These are phyloP conservation scores for Inosperma sp. DNA, from an alignment of 768 basidiomycete species.

Conservation along the genomic window DNA sequence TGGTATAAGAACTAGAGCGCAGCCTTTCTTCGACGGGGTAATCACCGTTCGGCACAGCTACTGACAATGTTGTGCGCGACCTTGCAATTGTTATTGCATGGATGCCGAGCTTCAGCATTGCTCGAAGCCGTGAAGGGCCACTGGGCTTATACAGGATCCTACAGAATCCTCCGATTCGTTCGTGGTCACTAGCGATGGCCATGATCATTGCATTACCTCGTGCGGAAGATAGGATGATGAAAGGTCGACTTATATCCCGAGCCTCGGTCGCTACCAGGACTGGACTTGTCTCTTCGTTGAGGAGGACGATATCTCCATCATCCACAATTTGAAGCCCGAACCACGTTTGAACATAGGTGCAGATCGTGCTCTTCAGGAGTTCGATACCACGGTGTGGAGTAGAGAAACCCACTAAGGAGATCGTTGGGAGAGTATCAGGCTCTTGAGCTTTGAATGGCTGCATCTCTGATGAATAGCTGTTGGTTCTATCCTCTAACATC, in stretches of 20 bases:
- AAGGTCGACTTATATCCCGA: slow-evolving; percentile 57
- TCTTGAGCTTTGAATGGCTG: slow-evolving; percentile 43
- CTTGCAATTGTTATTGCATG: slow-evolving; percentile 50
- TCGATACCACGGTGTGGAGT: slow-evolving; percentile 57
- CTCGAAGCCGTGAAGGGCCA: slow-evolving; percentile 70
- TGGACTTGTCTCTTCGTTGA: slow-evolving; percentile 70
- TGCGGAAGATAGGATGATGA: slow-evolving; percentile 69
- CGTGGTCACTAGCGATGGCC: slow-evolving; percentile 63
- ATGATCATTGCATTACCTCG: slow-evolving; percentile 63
- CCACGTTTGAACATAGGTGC: slow-evolving; percentile 65
- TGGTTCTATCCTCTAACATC: slow-evolving; percentile 37
- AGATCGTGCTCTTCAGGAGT: slow-evolving; percentile 58
- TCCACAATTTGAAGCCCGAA: slow-evolving; percentile 65
- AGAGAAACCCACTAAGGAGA: slow-evolving; percentile 75
- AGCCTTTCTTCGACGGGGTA: not conserved
- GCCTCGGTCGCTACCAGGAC: slow-evolving; percentile 54
- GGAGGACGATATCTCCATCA: slow-evolving; percentile 67
- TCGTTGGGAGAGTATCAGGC: slow-evolving; percentile 37
- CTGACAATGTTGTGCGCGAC: slow-evolving; percentile 20
- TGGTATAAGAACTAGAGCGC: not conserved
- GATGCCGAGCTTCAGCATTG: slow-evolving; percentile 59
- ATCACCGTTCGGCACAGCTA: slow-evolving; percentile 8
- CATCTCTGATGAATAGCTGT: slow-evolving; percentile 33
- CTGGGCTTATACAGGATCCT: slow-evolving; percentile 87
- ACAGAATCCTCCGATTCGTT: slow-evolving; percentile 80